Conservation (phyloP, 331 rosid species). For the Prunus yedoensis region DNA sequence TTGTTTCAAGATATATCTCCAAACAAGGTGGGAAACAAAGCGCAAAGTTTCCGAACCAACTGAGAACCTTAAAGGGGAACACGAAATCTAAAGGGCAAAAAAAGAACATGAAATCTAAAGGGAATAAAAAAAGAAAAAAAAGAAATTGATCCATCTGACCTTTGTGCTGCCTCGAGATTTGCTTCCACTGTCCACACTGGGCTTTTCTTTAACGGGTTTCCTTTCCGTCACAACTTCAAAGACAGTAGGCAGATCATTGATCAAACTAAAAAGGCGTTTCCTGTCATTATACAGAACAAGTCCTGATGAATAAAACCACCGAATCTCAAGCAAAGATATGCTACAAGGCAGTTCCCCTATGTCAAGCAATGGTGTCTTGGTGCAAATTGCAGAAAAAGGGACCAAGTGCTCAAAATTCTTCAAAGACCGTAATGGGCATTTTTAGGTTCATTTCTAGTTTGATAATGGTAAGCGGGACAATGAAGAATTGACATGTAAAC, state of each 20-base stretch:
- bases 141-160: slow-evolving; percentile 25
- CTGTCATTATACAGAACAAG: slow-evolving; percentile 42
- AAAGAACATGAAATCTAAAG: not conserved
- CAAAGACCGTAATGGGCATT: not conserved
- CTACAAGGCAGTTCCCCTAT: not conserved
- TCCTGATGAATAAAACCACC: slow-evolving; percentile 7
- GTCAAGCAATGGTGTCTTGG: not conserved
- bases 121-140: not conserved
- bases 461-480: not conserved
- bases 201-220: slow-evolving; percentile 81
- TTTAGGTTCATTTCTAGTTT: not conserved
- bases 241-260: slow-evolving; percentile 91
- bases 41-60: not conserved
- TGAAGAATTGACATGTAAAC: not conserved
- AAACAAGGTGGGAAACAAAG: not conserved
- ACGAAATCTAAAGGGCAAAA: not conserved
- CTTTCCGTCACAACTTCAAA: slow-evolving; percentile 92
- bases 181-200: slow-evolving; percentile 83
- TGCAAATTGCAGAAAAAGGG: not conserved
- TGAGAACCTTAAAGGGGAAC: not conserved
- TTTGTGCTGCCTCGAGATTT: slow-evolving; percentile 80
- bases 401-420: not conserved
- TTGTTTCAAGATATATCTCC: not conserved
- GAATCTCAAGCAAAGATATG: not conserved
- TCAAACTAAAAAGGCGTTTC: slow-evolving; percentile 87